Base-by-base conservation (phyloP, 176 grass and related monocot species). In the Alloteropsis semialata region DNA sequence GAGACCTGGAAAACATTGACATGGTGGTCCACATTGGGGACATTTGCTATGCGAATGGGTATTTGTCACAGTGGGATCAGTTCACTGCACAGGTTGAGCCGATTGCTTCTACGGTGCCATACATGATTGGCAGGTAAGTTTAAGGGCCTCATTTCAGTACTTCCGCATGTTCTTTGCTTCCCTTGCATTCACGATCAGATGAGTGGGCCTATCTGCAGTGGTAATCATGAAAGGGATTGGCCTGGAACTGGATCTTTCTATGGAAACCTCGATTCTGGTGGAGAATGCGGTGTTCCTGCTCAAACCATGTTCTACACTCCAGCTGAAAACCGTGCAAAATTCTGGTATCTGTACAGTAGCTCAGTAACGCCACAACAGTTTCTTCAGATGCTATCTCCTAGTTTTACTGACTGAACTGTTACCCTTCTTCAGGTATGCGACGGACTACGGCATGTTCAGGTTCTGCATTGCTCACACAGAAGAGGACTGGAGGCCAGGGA, bases 191-290 rank as follows among this genome's bases (percentile, higher is more conserved):
- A 27, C 39, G 0, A 16, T 78, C 56, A 69, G 17, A 84, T 55
- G 3, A 76, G 21, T 25, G 27, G 6, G 15, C 12, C 28, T 27
- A 86, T 82, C 1, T 43, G n/a, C 79, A 95, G 96, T 29, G 92
- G 92, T 51, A 98, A 98, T 12, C 96, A 98, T 28, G 96, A 98
- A 62, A 91, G 96, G 80, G 96, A 98, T 86, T 93, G 92, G 91
- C 92, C 92, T 69, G 89, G 88, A 77, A 88, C 80, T 18, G 96
- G 93, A 77, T 98, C 96, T 11, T 98, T 95, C 87, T 98, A 95
- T 56, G 89, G 85, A 43, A 91, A 84, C 27, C 50, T 50, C 0
- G 92, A 98, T 81, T 98, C 92, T 0, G 96, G 96, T 29, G 96
- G 92, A 69, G 96, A 98, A 91, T 95, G 90, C 6, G 92, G 90